A percentile compares a stretch with the other conserved stretches of the same genome.
These are phyloP conservation scores for Pyracantha coccinea DNA, from an alignment of 331 rosid genomes.

Conservation along the genomic window DNA sequence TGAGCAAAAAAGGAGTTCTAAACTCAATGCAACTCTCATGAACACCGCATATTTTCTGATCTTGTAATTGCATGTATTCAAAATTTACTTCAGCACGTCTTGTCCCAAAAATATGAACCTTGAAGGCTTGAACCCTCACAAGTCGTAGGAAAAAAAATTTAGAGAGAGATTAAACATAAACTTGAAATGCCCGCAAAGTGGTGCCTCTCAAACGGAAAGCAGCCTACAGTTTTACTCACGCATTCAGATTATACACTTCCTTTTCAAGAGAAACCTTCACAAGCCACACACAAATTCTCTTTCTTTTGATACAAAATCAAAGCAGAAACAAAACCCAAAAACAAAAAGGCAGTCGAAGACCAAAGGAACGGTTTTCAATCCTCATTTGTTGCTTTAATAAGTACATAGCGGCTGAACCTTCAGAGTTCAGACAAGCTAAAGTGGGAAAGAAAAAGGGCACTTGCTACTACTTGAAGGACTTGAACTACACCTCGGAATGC, in stretches of 20 bases:
- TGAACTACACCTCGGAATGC: neutral
- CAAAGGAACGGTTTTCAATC: neutral
- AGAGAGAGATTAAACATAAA: neutral
- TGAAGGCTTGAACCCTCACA: too few species aligned
- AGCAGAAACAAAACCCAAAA: conserved; percentile 2
- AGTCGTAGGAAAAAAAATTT: too few species aligned
- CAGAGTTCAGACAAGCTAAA: neutral
- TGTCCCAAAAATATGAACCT: too few species aligned
- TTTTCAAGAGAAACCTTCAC: neutral
- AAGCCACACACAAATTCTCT: conserved; percentile 2
- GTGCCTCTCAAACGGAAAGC: neutral
- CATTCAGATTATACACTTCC: neutral
- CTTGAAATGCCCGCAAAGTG: conserved; percentile 36
- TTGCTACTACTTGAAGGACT: neutral
- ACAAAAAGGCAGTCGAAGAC: neutral
- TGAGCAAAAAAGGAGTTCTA: too few species aligned
- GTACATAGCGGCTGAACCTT: conserved; percentile 9
- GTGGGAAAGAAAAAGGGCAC: neutral
- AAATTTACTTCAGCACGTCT: too few species aligned
- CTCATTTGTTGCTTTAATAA: neutral
- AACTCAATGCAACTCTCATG: too few species aligned
- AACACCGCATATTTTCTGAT: too few species aligned
- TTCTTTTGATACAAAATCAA: neutral
- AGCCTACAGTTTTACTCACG: neutral
- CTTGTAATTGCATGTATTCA: too few species aligned